Evolutionary conservation across 352 stramenopile species (phyloP).

Genomic region (Phytophthora chlamydospora): DNA sequence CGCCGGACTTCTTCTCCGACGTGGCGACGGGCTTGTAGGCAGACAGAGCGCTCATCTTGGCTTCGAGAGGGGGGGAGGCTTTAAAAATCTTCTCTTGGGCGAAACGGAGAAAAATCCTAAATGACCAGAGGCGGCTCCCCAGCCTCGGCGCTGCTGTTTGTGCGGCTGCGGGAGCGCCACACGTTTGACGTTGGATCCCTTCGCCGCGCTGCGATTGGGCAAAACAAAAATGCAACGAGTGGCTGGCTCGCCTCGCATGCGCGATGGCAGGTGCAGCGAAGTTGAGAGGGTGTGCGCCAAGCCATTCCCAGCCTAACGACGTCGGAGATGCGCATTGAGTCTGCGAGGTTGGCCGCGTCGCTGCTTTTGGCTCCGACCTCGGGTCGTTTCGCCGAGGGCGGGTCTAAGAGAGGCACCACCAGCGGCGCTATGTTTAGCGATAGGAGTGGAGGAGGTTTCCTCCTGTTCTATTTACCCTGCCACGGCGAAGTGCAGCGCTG

Average conservation of each 20-base stretch:
- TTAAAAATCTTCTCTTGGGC: slow-evolving; percentile 65
- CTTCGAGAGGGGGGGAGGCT: slow-evolving; percentile 21
- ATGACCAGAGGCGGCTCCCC: slow-evolving; percentile 41
- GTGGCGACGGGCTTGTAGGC: slow-evolving; percentile 85
- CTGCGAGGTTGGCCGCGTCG: too few relatives aligned
- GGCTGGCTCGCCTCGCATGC: slow-evolving; percentile 31
- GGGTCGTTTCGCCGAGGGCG: too few relatives aligned
- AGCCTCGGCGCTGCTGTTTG: too few relatives aligned
- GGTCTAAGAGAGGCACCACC: too few relatives aligned
- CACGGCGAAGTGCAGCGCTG: too few relatives aligned
- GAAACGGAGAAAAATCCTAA: slow-evolving; percentile 87
- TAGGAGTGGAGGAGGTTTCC: too few relatives aligned
- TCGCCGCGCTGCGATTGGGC: slow-evolving; percentile 35
- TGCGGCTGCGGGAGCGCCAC: slow-evolving; percentile 44
- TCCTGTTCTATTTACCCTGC: too few relatives aligned
- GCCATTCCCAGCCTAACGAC: neutral
- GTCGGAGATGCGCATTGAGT: neutral
- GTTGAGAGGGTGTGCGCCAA: neutral
- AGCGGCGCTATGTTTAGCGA: too few relatives aligned
- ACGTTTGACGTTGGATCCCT: slow-evolving; percentile 46
- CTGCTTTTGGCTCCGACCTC: too few relatives aligned
- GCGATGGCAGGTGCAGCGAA: slow-evolving; percentile 2
- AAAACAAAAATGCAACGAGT: slow-evolving; percentile 82
- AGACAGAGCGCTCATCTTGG: slow-evolving; percentile 79
- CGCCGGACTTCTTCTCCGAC: slow-evolving; percentile 67